Conservation (phyloP, 2,329 filamentous ascomycete species). For the Ascocoryne sarcoides region DNA sequence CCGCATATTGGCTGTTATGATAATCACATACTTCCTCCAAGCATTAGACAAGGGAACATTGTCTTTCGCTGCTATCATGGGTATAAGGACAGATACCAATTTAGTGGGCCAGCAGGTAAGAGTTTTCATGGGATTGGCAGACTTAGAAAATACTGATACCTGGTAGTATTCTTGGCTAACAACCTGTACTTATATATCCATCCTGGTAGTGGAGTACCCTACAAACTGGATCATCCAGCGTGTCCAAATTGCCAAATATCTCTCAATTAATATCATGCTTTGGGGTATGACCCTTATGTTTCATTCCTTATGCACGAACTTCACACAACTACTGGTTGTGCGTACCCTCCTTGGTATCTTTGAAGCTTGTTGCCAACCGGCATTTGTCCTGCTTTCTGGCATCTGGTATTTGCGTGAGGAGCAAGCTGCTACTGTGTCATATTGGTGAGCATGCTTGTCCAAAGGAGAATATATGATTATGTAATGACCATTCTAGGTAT, state of each 20-base stretch:
- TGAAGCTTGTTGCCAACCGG: slow-evolving; percentile 58
- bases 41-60: slow-evolving; percentile 29
- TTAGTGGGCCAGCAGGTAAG: slow-evolving; percentile 49
- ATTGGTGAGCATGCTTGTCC: no score
- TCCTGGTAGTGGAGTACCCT: slow-evolving; percentile 31
- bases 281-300: slow-evolving; percentile 51
- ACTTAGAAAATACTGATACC: slow-evolving; percentile 52
- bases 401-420: slow-evolving; percentile 68
- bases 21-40: slow-evolving; percentile 42
- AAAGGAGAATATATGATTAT: no score
- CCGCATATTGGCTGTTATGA: slow-evolving; percentile 61
- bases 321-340: slow-evolving; percentile 50
- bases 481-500: no score
- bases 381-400: slow-evolving; percentile 56
- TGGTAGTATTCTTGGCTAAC: slow-evolving; percentile 31
- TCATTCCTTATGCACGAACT: slow-evolving; percentile 54
- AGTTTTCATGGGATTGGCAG: neutral
- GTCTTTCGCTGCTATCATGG: slow-evolving; percentile 25
- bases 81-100: slow-evolving; percentile 18
- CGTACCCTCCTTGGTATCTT: slow-evolving; percentile 60
- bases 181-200: slow-evolving; percentile 21
- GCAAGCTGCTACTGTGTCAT: slow-evolving; percentile 54
- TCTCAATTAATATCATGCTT: slow-evolving; percentile 28
- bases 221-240: slow-evolving; percentile 31
- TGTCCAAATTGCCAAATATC: slow-evolving; percentile 31